These are phyloP conservation scores for Schwanniomyces sp. DNA, from an alignment of 805 yeast species.

Conservation along the genomic window DNA sequence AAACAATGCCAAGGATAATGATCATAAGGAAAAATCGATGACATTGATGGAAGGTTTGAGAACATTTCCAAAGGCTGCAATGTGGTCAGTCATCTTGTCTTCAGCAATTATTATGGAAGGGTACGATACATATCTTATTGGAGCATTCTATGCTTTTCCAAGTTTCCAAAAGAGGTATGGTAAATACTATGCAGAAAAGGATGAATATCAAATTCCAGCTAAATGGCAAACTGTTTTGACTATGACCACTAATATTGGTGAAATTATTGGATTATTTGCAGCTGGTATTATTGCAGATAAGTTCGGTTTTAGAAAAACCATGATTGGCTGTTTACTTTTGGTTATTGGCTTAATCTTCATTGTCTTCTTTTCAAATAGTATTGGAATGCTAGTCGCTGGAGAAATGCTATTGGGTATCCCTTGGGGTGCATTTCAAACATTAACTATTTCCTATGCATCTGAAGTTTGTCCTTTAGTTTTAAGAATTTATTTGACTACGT, in stretches of 20 bases:
- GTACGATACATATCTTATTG: slow-evolving; percentile 33
- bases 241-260: slow-evolving; percentile 29
- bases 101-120: slow-evolving; percentile 43
- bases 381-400: slow-evolving; percentile 39
- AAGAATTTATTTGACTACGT: slow-evolving; percentile 40
- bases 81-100: slow-evolving; percentile 2
- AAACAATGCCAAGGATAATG: slow-evolving; percentile 26
- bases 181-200: slow-evolving; percentile 18
- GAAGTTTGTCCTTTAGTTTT: slow-evolving; percentile 45
- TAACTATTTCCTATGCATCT: slow-evolving; percentile 42
- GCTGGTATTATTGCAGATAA: slow-evolving; percentile 44
- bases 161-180: slow-evolving; percentile 35
- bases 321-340: slow-evolving; percentile 24
- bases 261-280: slow-evolving; percentile 43
- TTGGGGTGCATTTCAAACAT: slow-evolving; percentile 44
- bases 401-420: slow-evolving; percentile 44
- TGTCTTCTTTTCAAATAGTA: slow-evolving; percentile 39
- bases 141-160: slow-evolving; percentile 35
- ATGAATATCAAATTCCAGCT: slow-evolving; percentile 30
- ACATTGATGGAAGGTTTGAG: slow-evolving; percentile 31
- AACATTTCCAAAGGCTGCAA: slow-evolving; percentile 30
- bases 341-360: slow-evolving; percentile 31
- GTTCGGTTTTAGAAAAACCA: slow-evolving; percentile 43
- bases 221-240: slow-evolving; percentile 38
- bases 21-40: slow-evolving; percentile 34